A percentile compares a stretch with the other conserved stretches of the same genome.
These are phyloP conservation scores for Fusarium sp. DNA, from an alignment of 2,329 filamentous ascomycete genomes.

Conservation along the genomic window DNA sequence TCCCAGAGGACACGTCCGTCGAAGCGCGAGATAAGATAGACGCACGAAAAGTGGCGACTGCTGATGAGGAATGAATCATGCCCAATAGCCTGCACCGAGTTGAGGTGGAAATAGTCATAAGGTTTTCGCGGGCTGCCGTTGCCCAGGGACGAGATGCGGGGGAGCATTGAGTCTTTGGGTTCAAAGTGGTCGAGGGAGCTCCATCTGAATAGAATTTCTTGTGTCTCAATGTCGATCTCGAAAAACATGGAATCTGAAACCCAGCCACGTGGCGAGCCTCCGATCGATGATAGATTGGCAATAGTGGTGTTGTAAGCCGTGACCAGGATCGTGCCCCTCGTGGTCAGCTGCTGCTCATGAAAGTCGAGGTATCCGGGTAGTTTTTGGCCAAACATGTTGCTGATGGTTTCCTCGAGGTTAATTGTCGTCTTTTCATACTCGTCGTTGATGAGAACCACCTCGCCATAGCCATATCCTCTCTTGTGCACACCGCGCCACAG, in stretches of 20 bases:
- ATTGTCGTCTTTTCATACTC: conserved; percentile 44
- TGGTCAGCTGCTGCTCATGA: conserved; percentile 44
- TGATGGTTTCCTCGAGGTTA: conserved; percentile 25
- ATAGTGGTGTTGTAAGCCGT: conserved; percentile 45
- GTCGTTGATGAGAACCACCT: conserved; percentile 51
- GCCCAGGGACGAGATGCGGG: conserved; percentile 22
- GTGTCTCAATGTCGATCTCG: conserved; percentile 60
- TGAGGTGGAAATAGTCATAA: conserved; percentile 49
- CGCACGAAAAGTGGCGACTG: conserved; percentile 43
- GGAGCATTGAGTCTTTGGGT: conserved; percentile 30
- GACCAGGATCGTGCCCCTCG: conserved; percentile 43
- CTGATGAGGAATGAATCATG: conserved; percentile 43
- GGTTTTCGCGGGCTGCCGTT: conserved; percentile 25
- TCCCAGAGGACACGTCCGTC: conserved; percentile 45
- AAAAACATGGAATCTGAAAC: conserved; percentile 56
- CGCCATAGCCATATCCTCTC: conserved; percentile 52
- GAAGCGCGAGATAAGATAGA: conserved; percentile 39
- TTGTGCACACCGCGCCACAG: conserved; percentile 48
- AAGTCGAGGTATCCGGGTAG: conserved; percentile 36
- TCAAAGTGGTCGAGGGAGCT: conserved; percentile 55
- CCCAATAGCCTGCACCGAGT: conserved; percentile 43
- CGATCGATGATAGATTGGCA: conserved; percentile 34
- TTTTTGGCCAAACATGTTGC: conserved; percentile 3
- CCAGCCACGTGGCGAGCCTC: conserved; percentile 35
- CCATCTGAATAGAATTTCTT: conserved; percentile 59